Evolutionary conservation across 331 rosid genomes (phyloP), one percentile per base, ranked within the genome.

Genomic region (Rosa hybrid): DNA sequence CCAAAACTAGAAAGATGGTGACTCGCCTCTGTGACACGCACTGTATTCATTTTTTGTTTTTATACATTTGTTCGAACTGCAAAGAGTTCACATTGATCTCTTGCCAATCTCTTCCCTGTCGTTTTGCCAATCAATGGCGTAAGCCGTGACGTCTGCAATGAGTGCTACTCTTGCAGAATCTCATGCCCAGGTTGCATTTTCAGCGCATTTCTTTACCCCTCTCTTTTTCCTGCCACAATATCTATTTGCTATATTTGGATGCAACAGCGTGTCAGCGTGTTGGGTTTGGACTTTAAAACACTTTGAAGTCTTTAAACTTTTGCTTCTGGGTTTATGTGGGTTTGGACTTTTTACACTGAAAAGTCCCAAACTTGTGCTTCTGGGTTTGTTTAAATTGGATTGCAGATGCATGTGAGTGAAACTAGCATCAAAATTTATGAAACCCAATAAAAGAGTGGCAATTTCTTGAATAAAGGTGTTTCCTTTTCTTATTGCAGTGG

Each of bases 61-160:
- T 48, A 4, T 27, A 3, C 6, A 16, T 17, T 10, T 56, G 30
- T 7, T 54, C 50, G 4, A 20, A 25, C 21, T 0, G 4, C 39
- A 34, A 34, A 34, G 39, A 34, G n/a, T 68, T n/a, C 73, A 68
- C 73, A 68, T 68, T 68, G 49, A 7, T 68, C 23, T 17, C 12
- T 68, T 42, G 27, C 73, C 41, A 42, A 68, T 42, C 51, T 39
- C 56, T 41, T 42, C 8, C 10, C 8, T 25, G 83, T 74, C 70
- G 69, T 80, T 51, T 65, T 34, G 27, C 64, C 12, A 2, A 6
- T 72, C 27, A 27, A 72, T 49, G 17, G 25, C 84, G 80, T 81
- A 30, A 81, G 71, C 77, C 67, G 56, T 81, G 84, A 76, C 77
- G 80, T 56, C 20, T 18, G 71, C 76, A 25, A 7, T 41, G 78